Evolutionary conservation across 2,329 filamentous ascomycete genomes (phyloP), one percentile per base, ranked within the genome.

Genomic region (Basipetospora chlamydospora): DNA sequence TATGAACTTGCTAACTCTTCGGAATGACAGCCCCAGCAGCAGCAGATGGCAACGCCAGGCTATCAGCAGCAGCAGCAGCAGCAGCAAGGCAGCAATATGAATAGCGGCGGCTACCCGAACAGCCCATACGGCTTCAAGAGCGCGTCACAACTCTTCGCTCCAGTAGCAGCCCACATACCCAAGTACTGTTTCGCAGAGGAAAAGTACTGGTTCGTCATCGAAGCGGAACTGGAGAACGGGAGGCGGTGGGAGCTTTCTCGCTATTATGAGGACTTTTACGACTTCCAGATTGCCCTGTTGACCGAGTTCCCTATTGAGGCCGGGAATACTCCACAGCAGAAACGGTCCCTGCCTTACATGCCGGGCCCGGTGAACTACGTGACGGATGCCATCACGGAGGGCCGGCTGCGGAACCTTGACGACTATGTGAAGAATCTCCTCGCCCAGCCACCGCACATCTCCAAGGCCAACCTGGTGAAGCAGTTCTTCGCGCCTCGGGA

Each of bases 151-250:
- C 60, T 85, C 6, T 74, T 77, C 45, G 80, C 86, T 2, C 88
- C 90, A 0, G 63, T 92, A 33, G 74, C 76, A 39, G 90, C 88
- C 10, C 80, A 76, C 36, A 93, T 96, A 47, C 87, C 88, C 12
- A 73, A 85, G 42, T 96, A 94, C 60, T 93, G 85, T 56, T 96
- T 92, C 51, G 85, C 86, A 41, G 88, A 96, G 52, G 87, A 95
- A 47, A 95, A 95, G 56, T 96, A 96, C 58, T 96, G 90, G 85
- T 98, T 96, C 51, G 83, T 95, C 38, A 88, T 98, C 41, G 87
- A 95, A 55, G 85, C 83, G 17, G 71, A 79, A 48, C 73, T 96
- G 56, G 85, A 94, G 51, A 87, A 96, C 52, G 87, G 86, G 33
- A 73, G 83, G 32, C 79, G 83, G 51, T 96, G 87, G 86, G 87